These are phyloP conservation scores for Phytopythium mirpurense DNA, from an alignment of 352 stramenopile species.

Conservation along the genomic window DNA sequence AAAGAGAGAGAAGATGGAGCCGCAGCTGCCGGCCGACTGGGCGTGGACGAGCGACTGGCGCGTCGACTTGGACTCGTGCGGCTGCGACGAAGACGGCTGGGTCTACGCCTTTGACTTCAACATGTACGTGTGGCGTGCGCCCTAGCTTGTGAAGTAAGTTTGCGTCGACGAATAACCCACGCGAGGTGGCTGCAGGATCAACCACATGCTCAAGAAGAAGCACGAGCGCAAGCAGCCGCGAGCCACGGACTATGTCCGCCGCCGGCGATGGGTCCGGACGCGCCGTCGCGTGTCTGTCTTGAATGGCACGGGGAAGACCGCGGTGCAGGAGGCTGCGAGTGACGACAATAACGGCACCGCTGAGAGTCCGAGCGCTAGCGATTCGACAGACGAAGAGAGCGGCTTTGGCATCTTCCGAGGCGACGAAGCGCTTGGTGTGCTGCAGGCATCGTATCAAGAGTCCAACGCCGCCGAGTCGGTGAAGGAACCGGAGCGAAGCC, in stretches of 20 bases:
- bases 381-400: background rate
- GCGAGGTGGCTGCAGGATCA: slow-evolving; percentile 25
- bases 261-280: slow-evolving; percentile 56
- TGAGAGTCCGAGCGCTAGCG: background rate
- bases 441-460: background rate
- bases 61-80: slow-evolving; percentile 40
- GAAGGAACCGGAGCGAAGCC: background rate
- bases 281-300: slow-evolving; percentile 24
- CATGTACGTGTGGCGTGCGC: slow-evolving; percentile 22
- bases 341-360: background rate
- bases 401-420: background rate
- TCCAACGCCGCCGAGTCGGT: background rate
- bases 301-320: background rate
- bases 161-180: no score
- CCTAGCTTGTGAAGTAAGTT: background rate
- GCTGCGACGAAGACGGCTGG: slow-evolving; percentile 66
- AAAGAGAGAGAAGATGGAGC: slow-evolving; percentile 48
- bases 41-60: slow-evolving; percentile 58
- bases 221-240: slow-evolving; percentile 44
- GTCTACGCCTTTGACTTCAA: slow-evolving; percentile 78
- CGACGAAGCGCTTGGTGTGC: background rate
- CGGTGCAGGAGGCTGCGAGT: background rate
- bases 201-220: slow-evolving; percentile 53
- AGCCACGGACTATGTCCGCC: slow-evolving; percentile 63
- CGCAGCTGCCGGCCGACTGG: slow-evolving; percentile 61